These are phyloP conservation scores for Dujonia santamariae DNA, from an alignment of 1,139 yeast species.

Conservation along the genomic window DNA sequence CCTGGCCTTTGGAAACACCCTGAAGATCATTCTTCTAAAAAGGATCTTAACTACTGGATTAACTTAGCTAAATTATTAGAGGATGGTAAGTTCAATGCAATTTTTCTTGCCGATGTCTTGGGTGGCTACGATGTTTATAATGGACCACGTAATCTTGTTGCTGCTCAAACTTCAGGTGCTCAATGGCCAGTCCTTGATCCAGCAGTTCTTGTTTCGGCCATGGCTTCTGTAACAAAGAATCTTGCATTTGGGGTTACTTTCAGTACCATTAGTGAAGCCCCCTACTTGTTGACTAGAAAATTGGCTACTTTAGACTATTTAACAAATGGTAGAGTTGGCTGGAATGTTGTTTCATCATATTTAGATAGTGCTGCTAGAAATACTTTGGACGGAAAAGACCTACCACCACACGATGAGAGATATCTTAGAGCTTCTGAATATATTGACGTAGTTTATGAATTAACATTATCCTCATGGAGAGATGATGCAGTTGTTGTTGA, in stretches of 20 bases:
- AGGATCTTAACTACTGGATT: slow-evolving; percentile 41
- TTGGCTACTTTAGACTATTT: slow-evolving; percentile 41
- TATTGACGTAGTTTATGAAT: slow-evolving; percentile 36
- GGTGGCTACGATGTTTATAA: slow-evolving; percentile 44
- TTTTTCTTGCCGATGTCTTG: slow-evolving; percentile 47
- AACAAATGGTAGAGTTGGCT: slow-evolving; percentile 43
- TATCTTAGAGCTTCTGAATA: slow-evolving; percentile 43
- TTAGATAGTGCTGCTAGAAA: slow-evolving; percentile 41
- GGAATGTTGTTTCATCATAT: slow-evolving; percentile 43
- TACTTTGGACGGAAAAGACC: slow-evolving; percentile 27
- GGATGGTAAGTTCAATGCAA: slow-evolving; percentile 41
- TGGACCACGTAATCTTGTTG: slow-evolving; percentile 32
- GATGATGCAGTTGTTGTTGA: slow-evolving; percentile 42
- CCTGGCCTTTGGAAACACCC: slow-evolving; percentile 46
- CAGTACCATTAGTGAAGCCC: slow-evolving; percentile 43
- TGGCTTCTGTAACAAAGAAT: slow-evolving; percentile 41
- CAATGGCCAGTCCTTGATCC: slow-evolving; percentile 45
- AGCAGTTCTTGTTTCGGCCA: slow-evolving; percentile 36
- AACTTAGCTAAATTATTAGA: slow-evolving; percentile 43
- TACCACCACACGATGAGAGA: slow-evolving; percentile 40
- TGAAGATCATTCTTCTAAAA: slow-evolving; percentile 26
- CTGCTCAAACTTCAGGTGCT: slow-evolving; percentile 39
- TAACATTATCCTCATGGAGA: slow-evolving; percentile 43
- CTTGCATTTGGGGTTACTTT: slow-evolving; percentile 41
- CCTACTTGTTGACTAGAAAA: slow-evolving; percentile 43